Percentiles rank a stretch among this genome's conserved stretches.
Evolutionary conservation across 805 yeast species (phyloP).

Genomic region (Metschnikowia orientalis): DNA sequence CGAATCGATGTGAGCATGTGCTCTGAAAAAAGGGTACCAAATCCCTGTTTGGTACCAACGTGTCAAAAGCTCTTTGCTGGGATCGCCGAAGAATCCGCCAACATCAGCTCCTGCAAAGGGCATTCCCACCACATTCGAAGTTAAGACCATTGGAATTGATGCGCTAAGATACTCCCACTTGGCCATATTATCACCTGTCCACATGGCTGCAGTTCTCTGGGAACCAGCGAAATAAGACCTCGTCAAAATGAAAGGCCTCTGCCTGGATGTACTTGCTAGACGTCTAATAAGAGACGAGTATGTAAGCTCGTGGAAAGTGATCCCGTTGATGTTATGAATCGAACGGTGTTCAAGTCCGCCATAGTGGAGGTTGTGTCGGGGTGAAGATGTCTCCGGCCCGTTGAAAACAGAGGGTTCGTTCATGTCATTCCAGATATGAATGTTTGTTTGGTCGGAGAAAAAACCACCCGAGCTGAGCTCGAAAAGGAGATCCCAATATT

Average conservation of each 20-base stretch:
- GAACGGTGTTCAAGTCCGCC: slow-evolving; percentile 90
- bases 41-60: slow-evolving; percentile 97
- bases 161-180: slow-evolving; percentile 81
- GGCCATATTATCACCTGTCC: slow-evolving; percentile 98
- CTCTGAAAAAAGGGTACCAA: slow-evolving; percentile 95
- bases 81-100: slow-evolving; percentile 94
- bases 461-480: slow-evolving; percentile 31
- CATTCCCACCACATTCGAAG: slow-evolving; percentile 76
- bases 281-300: slow-evolving; percentile 58
- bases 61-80: slow-evolving; percentile 69
- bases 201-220: slow-evolving; percentile 85
- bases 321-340: slow-evolving; percentile 80
- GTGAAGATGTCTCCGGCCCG: slow-evolving; percentile 92
- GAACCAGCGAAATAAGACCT: slow-evolving; percentile 88
- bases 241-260: slow-evolving; percentile 83
- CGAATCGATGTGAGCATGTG: slow-evolving; percentile 93
- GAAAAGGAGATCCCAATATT: slow-evolving; percentile 58
- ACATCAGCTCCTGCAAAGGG: slow-evolving; percentile 96
- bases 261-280: slow-evolving; percentile 37
- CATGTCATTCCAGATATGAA: slow-evolving; percentile 97
- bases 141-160: slow-evolving; percentile 84
- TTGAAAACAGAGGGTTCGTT: slow-evolving; percentile 93
- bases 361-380: slow-evolving; percentile 72
- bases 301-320: slow-evolving; percentile 77
- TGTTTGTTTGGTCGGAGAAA: slow-evolving; percentile 51